Evolutionary conservation across 176 grass and related monocot species (phyloP).

Genomic region (Oryza coarctata): DNA sequence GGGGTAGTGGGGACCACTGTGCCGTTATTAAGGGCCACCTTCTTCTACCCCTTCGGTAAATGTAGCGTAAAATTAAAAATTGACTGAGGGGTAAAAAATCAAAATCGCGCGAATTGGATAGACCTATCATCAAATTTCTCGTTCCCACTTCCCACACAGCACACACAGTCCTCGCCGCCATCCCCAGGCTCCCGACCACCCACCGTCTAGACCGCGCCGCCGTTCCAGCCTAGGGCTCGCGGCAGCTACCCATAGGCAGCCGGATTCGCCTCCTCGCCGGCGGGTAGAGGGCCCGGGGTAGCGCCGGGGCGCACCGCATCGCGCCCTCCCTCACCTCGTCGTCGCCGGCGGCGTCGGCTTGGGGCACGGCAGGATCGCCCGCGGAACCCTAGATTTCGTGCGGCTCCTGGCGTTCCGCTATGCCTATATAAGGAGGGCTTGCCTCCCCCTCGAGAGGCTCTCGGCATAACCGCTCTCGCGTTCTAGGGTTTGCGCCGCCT

Average conservation of each 20-base stretch:
- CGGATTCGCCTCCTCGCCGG: neutral
- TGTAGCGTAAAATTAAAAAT: too few species aligned
- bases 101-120: too few species aligned
- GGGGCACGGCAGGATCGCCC: neutral
- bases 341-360: neutral
- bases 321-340: neutral
- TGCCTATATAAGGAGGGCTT: slow-evolving; percentile 2
- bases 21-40: too few species aligned
- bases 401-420: neutral
- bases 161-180: neutral
- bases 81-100: too few species aligned
- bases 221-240: neutral
- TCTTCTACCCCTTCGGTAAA: too few species aligned
- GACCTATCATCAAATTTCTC: too few species aligned
- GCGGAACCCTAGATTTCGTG: slow-evolving; percentile 32
- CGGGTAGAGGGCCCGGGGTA: neutral
- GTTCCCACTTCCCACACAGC: neutral
- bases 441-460: neutral
- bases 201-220: slow-evolving; percentile 16
- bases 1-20: too few species aligned
- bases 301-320: neutral
- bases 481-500: slow-evolving; percentile 54
- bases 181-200: slow-evolving; percentile 15
- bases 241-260: neutral
- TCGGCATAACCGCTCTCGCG: slow-evolving; percentile 18